Evolutionary conservation across 768 basidiomycete species (phyloP).

Genomic region (Mycena floridula): DNA sequence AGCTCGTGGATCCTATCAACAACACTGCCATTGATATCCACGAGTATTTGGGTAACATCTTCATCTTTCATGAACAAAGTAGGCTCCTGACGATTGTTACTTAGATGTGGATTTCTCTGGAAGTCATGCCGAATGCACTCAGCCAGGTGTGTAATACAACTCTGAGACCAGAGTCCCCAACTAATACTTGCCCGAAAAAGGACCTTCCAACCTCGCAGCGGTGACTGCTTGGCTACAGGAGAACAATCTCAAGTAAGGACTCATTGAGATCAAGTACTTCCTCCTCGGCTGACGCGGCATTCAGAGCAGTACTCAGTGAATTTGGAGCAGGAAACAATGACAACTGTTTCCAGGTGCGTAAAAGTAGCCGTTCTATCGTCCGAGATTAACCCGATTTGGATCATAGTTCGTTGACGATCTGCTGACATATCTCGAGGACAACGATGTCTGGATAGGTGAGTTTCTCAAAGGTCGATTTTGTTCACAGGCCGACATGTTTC

Average conservation of each 20-base stretch:
- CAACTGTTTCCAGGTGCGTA: conserved; percentile 31
- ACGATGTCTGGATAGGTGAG: conserved; percentile 42
- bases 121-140: conserved; percentile 32
- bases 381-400: background rate
- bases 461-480: too few species aligned
- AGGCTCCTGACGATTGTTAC: background rate
- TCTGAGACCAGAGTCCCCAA: background rate
- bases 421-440: conserved; percentile 31
- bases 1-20: conserved; percentile 30
- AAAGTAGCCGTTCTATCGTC: background rate
- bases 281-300: background rate
- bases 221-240: conserved; percentile 36
- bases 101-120: conserved; percentile 38
- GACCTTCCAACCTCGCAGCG: conserved; percentile 34
- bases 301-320: conserved; percentile 37
- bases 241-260: conserved; percentile 33
- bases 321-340: conserved; percentile 40
- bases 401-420: conserved; percentile 29
- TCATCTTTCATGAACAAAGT: background rate
- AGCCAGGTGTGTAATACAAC: conserved; percentile 24
- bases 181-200: too few species aligned
- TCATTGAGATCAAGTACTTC: background rate
- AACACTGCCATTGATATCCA: conserved; percentile 43
- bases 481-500: too few species aligned
- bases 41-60: conserved; percentile 17